Evolutionary conservation across 768 basidiomycete genomes (phyloP).

Genomic region (Lactarius tabidus): DNA sequence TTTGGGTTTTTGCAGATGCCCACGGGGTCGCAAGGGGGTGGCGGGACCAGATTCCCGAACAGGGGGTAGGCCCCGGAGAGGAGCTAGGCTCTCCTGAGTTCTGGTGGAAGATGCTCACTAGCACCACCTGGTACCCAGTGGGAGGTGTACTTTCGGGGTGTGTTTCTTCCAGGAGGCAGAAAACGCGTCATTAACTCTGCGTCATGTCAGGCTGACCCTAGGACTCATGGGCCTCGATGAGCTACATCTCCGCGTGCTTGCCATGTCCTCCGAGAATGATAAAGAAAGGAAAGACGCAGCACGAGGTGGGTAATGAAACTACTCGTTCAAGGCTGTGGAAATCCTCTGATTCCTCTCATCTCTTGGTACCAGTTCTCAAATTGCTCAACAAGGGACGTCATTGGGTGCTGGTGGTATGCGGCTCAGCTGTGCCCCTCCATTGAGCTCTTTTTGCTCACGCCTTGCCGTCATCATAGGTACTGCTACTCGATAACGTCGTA

Average conservation of each 20-base stretch:
- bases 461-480: conserved; percentile 48
- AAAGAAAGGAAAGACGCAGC: conserved; percentile 65
- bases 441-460: conserved; percentile 20
- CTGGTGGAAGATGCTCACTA: conserved; percentile 67
- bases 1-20: too few relatives aligned
- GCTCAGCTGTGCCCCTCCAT: neutral
- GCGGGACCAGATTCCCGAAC: too few relatives aligned
- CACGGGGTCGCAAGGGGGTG: too few relatives aligned
- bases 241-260: conserved; percentile 81
- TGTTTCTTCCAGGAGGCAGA: conserved; percentile 27
- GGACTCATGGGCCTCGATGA: too few relatives aligned
- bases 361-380: conserved; percentile 37
- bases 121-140: conserved; percentile 63
- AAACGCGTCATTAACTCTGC: neutral
- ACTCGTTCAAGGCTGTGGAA: neutral
- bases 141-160: conserved; percentile 95
- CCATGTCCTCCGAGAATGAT: conserved; percentile 73
- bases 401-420: conserved; percentile 84
- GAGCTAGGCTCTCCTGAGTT: conserved; percentile 58
- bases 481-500: conserved; percentile 86
- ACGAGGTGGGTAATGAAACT: conserved; percentile 49
- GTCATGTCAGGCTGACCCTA: conserved; percentile 70
- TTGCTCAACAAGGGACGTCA: too few relatives aligned
- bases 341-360: conserved; percentile 7
- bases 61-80: conserved; percentile 25